Percentiles rank a stretch among this genome's conserved stretches.
Conservation (phyloP, 2,329 filamentous ascomycete genomes). For the Apiospora marii region DNA sequence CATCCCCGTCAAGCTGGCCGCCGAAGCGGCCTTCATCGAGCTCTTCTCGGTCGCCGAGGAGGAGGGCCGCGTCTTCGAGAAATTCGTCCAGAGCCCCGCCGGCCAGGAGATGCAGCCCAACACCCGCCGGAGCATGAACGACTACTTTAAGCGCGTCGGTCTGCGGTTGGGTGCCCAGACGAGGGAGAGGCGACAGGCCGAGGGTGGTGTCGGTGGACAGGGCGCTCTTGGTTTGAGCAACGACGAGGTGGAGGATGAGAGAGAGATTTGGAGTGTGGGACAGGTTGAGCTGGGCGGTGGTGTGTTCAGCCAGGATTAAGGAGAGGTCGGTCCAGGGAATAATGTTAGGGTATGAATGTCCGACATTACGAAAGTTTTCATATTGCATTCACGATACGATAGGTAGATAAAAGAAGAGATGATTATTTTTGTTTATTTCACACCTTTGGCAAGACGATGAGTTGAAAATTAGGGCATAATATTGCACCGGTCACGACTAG, state of each 20-base stretch:
- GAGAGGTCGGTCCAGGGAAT: neutral
- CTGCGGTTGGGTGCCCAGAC: constrained; percentile 85
- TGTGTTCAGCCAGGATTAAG: constrained; percentile 50
- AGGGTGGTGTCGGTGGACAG: constrained; percentile 70
- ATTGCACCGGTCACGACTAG: neutral
- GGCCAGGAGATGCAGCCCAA: constrained; percentile 71
- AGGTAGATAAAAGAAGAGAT: constrained; percentile 16
- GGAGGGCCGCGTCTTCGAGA: constrained; percentile 86
- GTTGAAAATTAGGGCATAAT: neutral
- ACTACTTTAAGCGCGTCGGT: constrained; percentile 96
- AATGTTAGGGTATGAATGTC: constrained; percentile 6
- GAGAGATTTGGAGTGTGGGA: constrained; percentile 94
- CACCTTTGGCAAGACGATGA: no score
- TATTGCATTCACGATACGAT: constrained; percentile 12
- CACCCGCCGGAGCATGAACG: constrained; percentile 87
- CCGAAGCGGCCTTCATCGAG: constrained; percentile 91
- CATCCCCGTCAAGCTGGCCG: constrained; percentile 94
- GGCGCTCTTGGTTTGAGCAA: constrained; percentile 86
- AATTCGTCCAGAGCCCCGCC: constrained; percentile 78
- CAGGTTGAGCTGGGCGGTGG: constrained; percentile 81
- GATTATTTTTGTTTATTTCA: neutral
- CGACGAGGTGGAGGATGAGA: constrained; percentile 93
- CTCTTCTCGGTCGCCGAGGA: constrained; percentile 91
- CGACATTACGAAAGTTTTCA: neutral
- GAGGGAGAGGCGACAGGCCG: constrained; percentile 87